Conservation (phyloP, 2,329 filamentous ascomycete species). For the Xylariaceae sp. region DNA sequence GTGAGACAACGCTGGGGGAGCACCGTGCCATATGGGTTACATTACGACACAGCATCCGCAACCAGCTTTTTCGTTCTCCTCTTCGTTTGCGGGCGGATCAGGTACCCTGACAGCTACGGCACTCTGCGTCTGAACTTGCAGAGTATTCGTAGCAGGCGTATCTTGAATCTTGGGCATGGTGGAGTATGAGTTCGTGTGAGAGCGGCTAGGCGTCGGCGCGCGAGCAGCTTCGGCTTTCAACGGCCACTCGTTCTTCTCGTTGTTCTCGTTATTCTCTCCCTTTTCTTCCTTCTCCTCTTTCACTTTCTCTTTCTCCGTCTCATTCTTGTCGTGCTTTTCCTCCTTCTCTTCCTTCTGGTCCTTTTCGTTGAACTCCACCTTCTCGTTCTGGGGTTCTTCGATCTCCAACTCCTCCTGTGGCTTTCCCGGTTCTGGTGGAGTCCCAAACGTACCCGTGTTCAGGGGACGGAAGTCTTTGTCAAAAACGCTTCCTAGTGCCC, state of each 20-base stretch:
- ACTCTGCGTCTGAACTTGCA: slow-evolving; percentile 43
- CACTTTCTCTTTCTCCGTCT: neutral
- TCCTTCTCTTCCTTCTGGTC: neutral
- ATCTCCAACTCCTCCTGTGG: slow-evolving; percentile 43
- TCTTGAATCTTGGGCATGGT: slow-evolving; percentile 58
- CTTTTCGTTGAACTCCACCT: neutral
- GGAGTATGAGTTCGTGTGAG: slow-evolving; percentile 50
- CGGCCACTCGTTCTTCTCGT: slow-evolving; percentile 54
- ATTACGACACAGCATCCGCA: slow-evolving; percentile 72
- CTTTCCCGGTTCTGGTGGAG: slow-evolving; percentile 39
- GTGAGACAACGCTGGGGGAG: slow-evolving; percentile 11
- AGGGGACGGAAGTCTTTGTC: slow-evolving; percentile 83
- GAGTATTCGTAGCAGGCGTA: slow-evolving; percentile 35
- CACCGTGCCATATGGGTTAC: slow-evolving; percentile 41
- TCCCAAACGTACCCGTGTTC: slow-evolving; percentile 57
- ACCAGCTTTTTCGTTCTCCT: slow-evolving; percentile 51
- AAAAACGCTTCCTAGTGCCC: slow-evolving; percentile 77
- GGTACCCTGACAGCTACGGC: slow-evolving; percentile 42
- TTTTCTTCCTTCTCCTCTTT: neutral
- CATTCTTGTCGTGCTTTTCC: neutral
- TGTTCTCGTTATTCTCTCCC: slow-evolving; percentile 31
- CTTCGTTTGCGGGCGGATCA: slow-evolving; percentile 47
- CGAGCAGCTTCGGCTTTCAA: slow-evolving; percentile 43
- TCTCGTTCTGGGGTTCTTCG: slow-evolving; percentile 40
- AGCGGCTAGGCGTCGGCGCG: slow-evolving; percentile 40